phyloP scores from a whole-genome alignment of 495 filamentous ascomycete genomes.

The Thermochaetoides thermophila region DNA sequence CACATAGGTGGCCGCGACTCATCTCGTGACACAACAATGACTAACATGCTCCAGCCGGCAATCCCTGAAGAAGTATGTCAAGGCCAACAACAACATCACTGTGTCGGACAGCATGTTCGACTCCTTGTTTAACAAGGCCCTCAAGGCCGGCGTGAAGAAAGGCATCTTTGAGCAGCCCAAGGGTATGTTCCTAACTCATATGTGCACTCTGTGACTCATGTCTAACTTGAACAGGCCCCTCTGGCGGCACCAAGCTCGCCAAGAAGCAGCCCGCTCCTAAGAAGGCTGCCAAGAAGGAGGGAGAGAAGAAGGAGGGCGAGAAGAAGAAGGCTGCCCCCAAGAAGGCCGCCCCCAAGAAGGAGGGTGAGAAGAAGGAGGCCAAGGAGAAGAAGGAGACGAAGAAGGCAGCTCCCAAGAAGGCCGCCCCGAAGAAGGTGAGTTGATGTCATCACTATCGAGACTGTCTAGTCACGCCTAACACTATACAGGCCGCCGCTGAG shows the following conservation, averaged over 20 bases:
- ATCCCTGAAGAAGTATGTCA: slow-evolving; percentile 96
- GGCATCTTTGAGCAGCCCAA: slow-evolving; percentile 87
- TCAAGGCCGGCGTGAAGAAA: slow-evolving; percentile 80
- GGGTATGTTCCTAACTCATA: slow-evolving; percentile 41
- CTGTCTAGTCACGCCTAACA: not conserved
- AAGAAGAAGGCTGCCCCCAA: slow-evolving; percentile 11
- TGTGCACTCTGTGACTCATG: not conserved
- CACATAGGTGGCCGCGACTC: no score
- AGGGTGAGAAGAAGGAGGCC: slow-evolving; percentile 2
- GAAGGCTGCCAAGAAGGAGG: slow-evolving; percentile 34
- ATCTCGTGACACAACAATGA: no score
- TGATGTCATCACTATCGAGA: not conserved
- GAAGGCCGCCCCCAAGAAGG: slow-evolving; percentile 9
- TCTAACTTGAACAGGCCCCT: slow-evolving; percentile 47
- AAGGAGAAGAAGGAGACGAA: not conserved
- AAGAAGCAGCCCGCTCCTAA: slow-evolving; percentile 34
- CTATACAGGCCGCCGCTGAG: slow-evolving; percentile 36
- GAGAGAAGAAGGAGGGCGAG: slow-evolving; percentile 37
- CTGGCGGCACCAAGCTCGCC: slow-evolving; percentile 89
- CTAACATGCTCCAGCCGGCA: no score
- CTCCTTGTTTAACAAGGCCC: slow-evolving; percentile 81
- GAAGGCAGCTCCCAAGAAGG: slow-evolving; percentile 1
- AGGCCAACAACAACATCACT: slow-evolving; percentile 81
- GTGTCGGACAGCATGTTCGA: slow-evolving; percentile 65
- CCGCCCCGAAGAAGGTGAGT: slow-evolving; percentile 5